Base-by-base conservation (phyloP, 2,329 filamentous ascomycete genomes). In the Colletotrichum tanaceti region DNA sequence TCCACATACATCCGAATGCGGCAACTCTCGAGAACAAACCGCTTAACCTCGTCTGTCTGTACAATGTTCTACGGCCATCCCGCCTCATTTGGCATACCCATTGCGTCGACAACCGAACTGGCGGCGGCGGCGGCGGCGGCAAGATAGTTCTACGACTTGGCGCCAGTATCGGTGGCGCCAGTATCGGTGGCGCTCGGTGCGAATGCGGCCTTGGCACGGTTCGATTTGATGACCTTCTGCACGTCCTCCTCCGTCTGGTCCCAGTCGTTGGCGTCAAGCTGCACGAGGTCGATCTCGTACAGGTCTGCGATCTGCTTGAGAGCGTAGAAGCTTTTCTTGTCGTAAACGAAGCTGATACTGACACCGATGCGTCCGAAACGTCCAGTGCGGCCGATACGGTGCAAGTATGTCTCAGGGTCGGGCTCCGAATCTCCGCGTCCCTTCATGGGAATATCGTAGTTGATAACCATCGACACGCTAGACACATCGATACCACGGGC, bases 331-430 rank as follows among this genome's bases (percentile, higher is more conserved):
- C 93, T 96, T 73, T 87, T 88, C 77, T 90, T 89, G 81, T 97
- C 94, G 74, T 94, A 93, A 61, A 99, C 93, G 74, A 99, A 98
- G 72, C 92, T 97, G 77, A 99, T 94, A 67, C 93, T 94, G 73
- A 98, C 96, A 75, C 96, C 96, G 41, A 98, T 94, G 79, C 95
- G 94, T 65, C 96, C 96, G 75, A 99, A 99, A 73, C 96, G 93
- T 72, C 96, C 96, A 16, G 96, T 99, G 76, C 96, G 93, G 70
- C 96, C 96, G 74, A 99, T 99, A 77, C 96, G 92, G 85, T 99
- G 96, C 57, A 99, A 91, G 77, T 99, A 99, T 0, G 96, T 99
- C 83, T 98, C 94, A 54, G 90, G 90, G 77, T 99, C 96, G 16
- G 95, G 92, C 80, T 96, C 93, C 35, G 86, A 86, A 73, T 98